Base-by-base conservation (phyloP, 148 eudicot genomes). In the Gaultheria prostrata region DNA sequence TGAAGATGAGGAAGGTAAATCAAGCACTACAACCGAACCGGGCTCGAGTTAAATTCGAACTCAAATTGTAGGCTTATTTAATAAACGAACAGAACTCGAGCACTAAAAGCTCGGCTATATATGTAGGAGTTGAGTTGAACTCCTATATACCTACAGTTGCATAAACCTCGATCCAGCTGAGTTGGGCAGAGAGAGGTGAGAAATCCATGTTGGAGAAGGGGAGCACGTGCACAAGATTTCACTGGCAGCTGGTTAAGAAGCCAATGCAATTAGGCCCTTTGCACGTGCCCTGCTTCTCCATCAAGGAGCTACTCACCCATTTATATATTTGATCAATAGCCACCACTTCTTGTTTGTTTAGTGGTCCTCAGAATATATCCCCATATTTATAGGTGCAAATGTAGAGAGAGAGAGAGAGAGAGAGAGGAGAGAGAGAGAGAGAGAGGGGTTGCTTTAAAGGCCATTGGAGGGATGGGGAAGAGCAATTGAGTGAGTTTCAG, bases 151-250 rank as follows among this genome's bases (percentile, higher is more conserved):
- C 59, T 17, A 18, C 59, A 57, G 7, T 57, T 57, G 21, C 13
- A 24, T 61, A 30, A 30, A 61, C 30, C 13, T 8, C 13, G 30
- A 61, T 61, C 69, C 30, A 24, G 30, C 13, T 61, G 69, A 59
- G 28, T 59, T 59, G 24, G n/a, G 61, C 43, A 39, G 5, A 35
- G 43, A 39, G 61, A 70, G 88, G 87, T 72, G 85, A 89, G 92
- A 39, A 88, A 84, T 85, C 87, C 90, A 13, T 89, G 92, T 80
- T 90, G 92, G 91, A 84, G 90, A 87, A 90, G 90, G 83, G 85
- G 92, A 83, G 88, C 92, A 89, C 92, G 90, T 89, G 92, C 92
- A 90, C 33, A 61, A 65, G 18, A 69, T 48, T n/a, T 17, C 69
- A 53, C 6, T 8, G 35, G 76, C 39, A n/a, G n/a, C n/a, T n/a